Evolutionary conservation across 345 rosid genomes (phyloP), one percentile per base, ranked within the genome.

Genomic region (Salix suchowensis): DNA sequence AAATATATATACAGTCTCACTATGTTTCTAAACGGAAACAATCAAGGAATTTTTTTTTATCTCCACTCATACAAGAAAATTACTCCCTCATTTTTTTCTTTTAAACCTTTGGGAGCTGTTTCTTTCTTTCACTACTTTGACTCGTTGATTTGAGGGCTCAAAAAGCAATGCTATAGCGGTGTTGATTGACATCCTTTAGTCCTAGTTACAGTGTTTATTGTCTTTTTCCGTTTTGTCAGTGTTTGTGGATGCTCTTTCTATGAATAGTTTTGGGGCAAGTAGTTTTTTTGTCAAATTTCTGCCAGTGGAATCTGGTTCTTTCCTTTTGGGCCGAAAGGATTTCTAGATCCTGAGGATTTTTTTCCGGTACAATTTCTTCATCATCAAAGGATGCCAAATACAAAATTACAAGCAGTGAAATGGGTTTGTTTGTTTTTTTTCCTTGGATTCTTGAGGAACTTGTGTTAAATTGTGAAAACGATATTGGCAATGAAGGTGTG

Each of bases 401-500:
- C 28, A 58, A 58, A n/a, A 10, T 10, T 58, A 23, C 60, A 74
- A 24, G 72, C 21, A 36, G 46, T 44, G 65, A 32, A 67, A 30
- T 28, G 62, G 55, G 73, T 37, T 46, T 70, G 75, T 44, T 71
- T 32, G 65, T 69, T 61, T 81, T 65, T 34, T 76, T 48, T 24
- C 37, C 0, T 34, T 34, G 37, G 65, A 36, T 68, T 78, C 76
- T 36, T 75, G 73, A 70, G 82, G 71, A 74, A 72, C 76, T 78
- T 80, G 46, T 79, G 77, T 86, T 82, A 82, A 74, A 76, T 61
- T 79, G 80, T 84, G 79, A 83, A 79, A 82, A 78, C 66, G 83
- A 88, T 89, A 87, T 81, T 84, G 83, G 88, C 92, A 73, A 79
- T 74, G 73, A 70, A 76, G 76, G 44, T 77, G 70, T 75, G 85